These are phyloP conservation scores for Neopestalotiopsis rosae DNA, from an alignment of 2,329 filamentous ascomycete species.

Conservation along the genomic window DNA sequence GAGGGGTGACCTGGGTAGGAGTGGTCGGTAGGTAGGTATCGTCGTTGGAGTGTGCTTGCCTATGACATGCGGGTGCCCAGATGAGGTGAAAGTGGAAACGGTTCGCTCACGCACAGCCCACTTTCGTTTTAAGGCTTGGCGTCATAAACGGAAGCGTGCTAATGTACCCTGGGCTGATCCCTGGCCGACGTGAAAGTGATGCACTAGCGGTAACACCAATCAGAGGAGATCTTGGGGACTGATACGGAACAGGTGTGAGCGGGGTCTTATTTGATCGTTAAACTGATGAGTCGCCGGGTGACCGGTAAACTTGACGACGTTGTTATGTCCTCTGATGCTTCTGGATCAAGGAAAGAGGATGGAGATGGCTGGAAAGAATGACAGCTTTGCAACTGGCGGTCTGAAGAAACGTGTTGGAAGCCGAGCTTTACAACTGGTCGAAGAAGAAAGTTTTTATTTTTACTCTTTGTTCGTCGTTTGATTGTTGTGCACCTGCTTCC, in stretches of 20 bases:
- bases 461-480: too few species aligned
- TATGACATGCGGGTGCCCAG: conserved; percentile 13
- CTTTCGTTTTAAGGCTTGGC: conserved; percentile 12
- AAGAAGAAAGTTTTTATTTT: too few species aligned
- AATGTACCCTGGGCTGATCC: conserved; percentile 1
- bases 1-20: conserved; percentile 10
- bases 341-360: too few species aligned
- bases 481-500: too few species aligned
- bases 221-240: not conserved
- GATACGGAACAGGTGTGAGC: conserved; percentile 15
- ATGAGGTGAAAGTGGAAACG: conserved; percentile 16
- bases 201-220: conserved; percentile 4
- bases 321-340: too few species aligned
- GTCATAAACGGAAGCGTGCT: conserved; percentile 17
- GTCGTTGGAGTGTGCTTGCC: conserved; percentile 5
- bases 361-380: too few species aligned
- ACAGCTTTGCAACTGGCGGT: too few species aligned
- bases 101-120: conserved; percentile 15
- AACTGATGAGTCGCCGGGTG: not conserved
- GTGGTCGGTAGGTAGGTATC: not conserved
- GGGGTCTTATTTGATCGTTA: conserved; percentile 2
- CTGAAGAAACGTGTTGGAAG: too few species aligned
- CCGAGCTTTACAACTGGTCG: too few species aligned
- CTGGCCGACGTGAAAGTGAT: not conserved
- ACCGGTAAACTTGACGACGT: too few species aligned